These are phyloP conservation scores for Aspergillus ochraceus DNA, from an alignment of 2,329 filamentous ascomycete genomes.

Conservation along the genomic window DNA sequence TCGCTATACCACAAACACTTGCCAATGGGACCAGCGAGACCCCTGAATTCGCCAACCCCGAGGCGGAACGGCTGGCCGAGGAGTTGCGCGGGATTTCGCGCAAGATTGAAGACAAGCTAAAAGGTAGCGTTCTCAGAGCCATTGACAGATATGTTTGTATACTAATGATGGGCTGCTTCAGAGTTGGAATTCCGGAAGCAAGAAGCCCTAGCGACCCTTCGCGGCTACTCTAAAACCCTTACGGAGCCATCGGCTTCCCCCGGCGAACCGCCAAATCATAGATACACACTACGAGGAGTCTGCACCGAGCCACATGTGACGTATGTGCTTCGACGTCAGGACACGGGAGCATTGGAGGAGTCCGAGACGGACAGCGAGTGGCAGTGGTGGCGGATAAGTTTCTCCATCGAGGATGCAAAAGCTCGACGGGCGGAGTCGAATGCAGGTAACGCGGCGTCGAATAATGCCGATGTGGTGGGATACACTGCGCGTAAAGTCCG, in stretches of 20 bases:
- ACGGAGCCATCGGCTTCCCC: conserved; percentile 46
- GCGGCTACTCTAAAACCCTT: conserved; percentile 46
- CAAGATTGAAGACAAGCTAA: conserved; percentile 43
- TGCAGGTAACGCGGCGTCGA: conserved; percentile 18
- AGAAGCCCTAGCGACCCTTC: conserved; percentile 42
- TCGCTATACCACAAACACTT: conserved; percentile 25
- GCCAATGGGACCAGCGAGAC: conserved; percentile 13
- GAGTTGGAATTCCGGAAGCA: conserved; percentile 46
- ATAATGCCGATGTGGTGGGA: conserved; percentile 37
- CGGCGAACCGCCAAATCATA: conserved; percentile 43
- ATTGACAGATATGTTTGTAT: not conserved
- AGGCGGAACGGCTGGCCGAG: conserved; percentile 30
- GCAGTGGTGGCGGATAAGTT: conserved; percentile 60
- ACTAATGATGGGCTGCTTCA: conserved; percentile 23
- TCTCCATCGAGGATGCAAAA: conserved; percentile 45
- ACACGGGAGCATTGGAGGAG: conserved; percentile 18
- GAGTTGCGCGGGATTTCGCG: conserved; percentile 38
- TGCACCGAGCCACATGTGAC: conserved; percentile 58
- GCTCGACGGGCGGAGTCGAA: conserved; percentile 31
- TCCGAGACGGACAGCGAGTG: conserved; percentile 31
- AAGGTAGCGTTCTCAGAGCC: conserved; percentile 24
- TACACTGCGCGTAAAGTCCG: conserved; percentile 46
- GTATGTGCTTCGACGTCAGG: conserved; percentile 50
- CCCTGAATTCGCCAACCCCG: conserved; percentile 17
- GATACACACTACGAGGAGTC: conserved; percentile 59